Conservation (phyloP, 495 filamentous ascomycete genomes). For the Aspergillus hancockii region DNA sequence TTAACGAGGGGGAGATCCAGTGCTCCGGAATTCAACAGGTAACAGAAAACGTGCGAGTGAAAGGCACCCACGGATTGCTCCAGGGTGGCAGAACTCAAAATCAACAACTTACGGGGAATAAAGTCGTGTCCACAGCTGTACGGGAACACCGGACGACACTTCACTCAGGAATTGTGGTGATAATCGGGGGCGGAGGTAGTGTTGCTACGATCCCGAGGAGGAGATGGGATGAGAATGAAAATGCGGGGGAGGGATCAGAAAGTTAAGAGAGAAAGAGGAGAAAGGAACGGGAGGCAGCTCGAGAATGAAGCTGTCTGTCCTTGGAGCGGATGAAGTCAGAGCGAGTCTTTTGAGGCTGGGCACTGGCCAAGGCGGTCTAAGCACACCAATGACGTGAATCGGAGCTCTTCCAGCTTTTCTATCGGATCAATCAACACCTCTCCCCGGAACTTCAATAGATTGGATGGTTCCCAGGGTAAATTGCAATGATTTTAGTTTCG, state of each 20-base stretch:
- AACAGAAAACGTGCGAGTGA: neutral
- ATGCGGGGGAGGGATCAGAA: conserved; percentile 14
- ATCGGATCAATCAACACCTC: too few relatives aligned
- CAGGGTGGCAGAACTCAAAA: conserved; percentile 45
- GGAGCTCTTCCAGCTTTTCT: neutral
- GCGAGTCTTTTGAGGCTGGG: conserved; percentile 13
- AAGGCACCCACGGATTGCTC: conserved; percentile 21
- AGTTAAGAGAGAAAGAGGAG: conserved; percentile 18
- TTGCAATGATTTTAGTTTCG: too few relatives aligned
- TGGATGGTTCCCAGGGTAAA: too few relatives aligned
- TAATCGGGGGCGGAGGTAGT: neutral
- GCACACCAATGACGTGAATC: conserved; percentile 1
- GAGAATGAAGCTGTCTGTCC: conserved; percentile 19
- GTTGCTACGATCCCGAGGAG: neutral
- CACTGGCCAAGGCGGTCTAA: conserved; percentile 11
- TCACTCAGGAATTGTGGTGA: neutral
- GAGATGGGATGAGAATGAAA: conserved; percentile 42
- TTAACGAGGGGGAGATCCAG: neutral
- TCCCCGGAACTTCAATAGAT: too few relatives aligned
- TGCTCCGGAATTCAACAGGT: neutral
- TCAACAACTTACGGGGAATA: conserved; percentile 1
- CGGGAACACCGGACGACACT: neutral
- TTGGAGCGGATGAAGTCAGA: conserved; percentile 20
- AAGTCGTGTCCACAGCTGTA: neutral
- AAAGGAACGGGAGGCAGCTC: conserved; percentile 4